Percentiles rank a stretch among this genome's conserved stretches.
Conservation (phyloP, 345 rosid species). For the Boechera stricta region DNA sequence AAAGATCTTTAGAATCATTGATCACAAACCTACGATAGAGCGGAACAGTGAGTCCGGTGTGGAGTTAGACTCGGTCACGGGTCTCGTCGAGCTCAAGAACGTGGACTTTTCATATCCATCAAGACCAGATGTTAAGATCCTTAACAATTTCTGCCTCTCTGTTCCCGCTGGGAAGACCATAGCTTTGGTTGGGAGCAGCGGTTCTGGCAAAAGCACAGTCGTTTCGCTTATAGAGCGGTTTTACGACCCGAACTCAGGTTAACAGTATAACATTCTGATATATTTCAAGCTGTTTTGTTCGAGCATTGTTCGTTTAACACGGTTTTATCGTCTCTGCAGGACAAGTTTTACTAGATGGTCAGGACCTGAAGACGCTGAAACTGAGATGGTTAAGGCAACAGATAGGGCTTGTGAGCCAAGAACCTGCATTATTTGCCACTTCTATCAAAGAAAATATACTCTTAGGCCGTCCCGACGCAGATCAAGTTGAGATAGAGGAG, state of each 20-base stretch:
- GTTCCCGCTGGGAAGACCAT: conserved; percentile 96
- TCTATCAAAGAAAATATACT: conserved; percentile 92
- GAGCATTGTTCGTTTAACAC: conserved; percentile 22
- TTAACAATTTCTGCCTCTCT: conserved; percentile 72
- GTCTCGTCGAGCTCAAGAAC: conserved; percentile 76
- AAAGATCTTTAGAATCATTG: conserved; percentile 79
- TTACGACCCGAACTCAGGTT: conserved; percentile 92
- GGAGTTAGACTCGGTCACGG: conserved; percentile 73
- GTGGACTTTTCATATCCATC: conserved; percentile 93
- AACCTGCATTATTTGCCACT: conserved; percentile 93
- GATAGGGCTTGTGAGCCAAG: conserved; percentile 98
- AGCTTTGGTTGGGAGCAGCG: conserved; percentile 98
- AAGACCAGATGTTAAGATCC: conserved; percentile 78
- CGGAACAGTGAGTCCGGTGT: conserved; percentile 69
- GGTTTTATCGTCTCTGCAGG: conserved; percentile 53
- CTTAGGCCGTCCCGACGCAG: conserved; percentile 88
- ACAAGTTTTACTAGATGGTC: conserved; percentile 85
- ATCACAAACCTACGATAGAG: conserved; percentile 77
- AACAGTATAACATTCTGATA: conserved; percentile 21
- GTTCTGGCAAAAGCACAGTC: conserved; percentile 97
- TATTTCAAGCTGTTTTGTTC: background rate
- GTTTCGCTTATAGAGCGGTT: conserved; percentile 96
- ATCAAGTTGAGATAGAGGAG: conserved; percentile 78
- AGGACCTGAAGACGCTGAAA: conserved; percentile 80
- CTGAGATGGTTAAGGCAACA: conserved; percentile 93